Evolutionary conservation across 805 yeast genomes (phyloP).

Genomic region (Huiozyma sinensis): DNA sequence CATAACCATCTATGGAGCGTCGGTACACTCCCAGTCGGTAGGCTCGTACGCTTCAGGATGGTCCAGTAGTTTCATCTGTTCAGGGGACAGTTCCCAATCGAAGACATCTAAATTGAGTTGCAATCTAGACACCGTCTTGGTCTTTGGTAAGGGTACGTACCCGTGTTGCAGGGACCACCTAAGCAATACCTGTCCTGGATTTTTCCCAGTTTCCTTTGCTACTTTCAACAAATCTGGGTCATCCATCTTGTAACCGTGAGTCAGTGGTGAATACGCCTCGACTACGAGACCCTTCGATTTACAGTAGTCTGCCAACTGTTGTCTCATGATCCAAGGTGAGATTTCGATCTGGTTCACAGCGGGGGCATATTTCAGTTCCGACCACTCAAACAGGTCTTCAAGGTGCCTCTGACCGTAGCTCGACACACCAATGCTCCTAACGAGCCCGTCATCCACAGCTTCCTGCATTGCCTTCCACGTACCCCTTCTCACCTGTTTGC

Average conservation of each 20-base stretch:
- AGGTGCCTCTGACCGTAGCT: conserved; percentile 55
- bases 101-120: conserved; percentile 44
- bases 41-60: conserved; percentile 55
- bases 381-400: conserved; percentile 50
- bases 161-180: conserved; percentile 71
- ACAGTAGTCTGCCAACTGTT: conserved; percentile 53
- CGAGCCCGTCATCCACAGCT: conserved; percentile 45
- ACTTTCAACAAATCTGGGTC: conserved; percentile 44
- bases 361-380: conserved; percentile 44
- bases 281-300: conserved; percentile 43
- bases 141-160: conserved; percentile 60
- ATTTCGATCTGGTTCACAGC: conserved; percentile 76
- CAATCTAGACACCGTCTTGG: conserved; percentile 43
- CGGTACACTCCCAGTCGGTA: conserved; percentile 68
- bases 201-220: conserved; percentile 38
- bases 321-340: conserved; percentile 72
- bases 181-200: conserved; percentile 54
- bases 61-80: conserved; percentile 33
- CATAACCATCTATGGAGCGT: conserved; percentile 34
- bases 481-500: conserved; percentile 39
- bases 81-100: conserved; percentile 35
- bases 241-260: conserved; percentile 46
- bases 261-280: conserved; percentile 75
- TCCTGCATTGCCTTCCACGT: conserved; percentile 72
- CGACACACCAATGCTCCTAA: conserved; percentile 68